Base-by-base conservation (phyloP, 306 rosid species). In the Macrotyloma uniflorum region DNA sequence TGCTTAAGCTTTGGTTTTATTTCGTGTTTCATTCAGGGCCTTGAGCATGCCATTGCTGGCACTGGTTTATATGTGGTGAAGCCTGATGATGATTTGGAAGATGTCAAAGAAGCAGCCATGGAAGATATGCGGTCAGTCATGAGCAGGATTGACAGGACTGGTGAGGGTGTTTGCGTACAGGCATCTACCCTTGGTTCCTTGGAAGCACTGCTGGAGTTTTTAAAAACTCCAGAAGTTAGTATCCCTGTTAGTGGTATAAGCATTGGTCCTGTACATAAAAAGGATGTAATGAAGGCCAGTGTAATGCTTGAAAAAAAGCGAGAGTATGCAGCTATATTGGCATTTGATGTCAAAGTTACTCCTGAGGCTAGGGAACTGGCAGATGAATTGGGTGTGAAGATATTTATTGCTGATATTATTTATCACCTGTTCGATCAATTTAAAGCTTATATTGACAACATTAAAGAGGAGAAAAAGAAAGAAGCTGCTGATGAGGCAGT, bases 91-190 rank as follows among this genome's bases (percentile, higher is more conserved):
- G 93, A 93, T 87, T 73, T 95, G 85, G 99, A 93, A 32, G 88
- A 88, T 66, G 38, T 93, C 66, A 95, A 84, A 87, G 90, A 87
- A 59, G 8, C 83, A n/a, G 90, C 97, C 19, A 85, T 91, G 97
- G 96, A 93, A 71, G 98, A 95, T 74, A 85, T 95, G 96, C 51
- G 77, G 69, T 89, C 96, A 2, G 98, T 95, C 67, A 72, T 90
- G 93, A 90, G 84, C 84, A 88, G 97, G 91, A 95, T 91, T 80
- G 97, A 95, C 84, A 93, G 72, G 90, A 90, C 85, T 42, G 98
- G 98, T 8, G 97, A 93, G 80, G 98, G 99, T 68, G 99, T 95
- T 81, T 95, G 98, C 61, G 99, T 95, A n/a, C 98, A 93, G 75
- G 97, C 99, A 79, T 95, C 98, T 70, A 93, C 97, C 51, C 90